Evolutionary conservation across 2,329 filamentous ascomycete species (phyloP).

Genomic region (Penicillium sp.): DNA sequence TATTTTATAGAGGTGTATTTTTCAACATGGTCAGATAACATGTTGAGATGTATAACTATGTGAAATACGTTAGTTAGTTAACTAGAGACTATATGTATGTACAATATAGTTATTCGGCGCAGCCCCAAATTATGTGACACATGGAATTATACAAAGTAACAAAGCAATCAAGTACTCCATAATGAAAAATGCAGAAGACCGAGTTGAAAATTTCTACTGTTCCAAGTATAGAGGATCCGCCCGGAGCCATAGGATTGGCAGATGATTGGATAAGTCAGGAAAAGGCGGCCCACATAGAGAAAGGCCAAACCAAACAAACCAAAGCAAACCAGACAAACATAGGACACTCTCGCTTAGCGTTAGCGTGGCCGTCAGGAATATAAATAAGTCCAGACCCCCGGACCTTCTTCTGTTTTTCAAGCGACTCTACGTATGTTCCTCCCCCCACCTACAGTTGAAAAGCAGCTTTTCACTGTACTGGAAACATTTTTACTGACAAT

Average conservation of each 20-base stretch:
- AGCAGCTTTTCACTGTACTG: slow-evolving; percentile 11
- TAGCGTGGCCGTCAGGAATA: slow-evolving; percentile 24
- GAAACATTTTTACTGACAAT: slow-evolving; percentile 22
- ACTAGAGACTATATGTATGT: no score
- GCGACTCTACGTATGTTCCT: slow-evolving; percentile 45
- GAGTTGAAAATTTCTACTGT: not conserved
- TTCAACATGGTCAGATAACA: no score
- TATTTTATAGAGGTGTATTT: no score
- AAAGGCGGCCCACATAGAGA: not conserved
- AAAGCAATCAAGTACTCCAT: no score
- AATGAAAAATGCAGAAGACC: not conserved
- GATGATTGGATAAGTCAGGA: not conserved
- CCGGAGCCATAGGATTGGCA: not conserved
- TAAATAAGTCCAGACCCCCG: slow-evolving; percentile 28
- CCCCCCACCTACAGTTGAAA: slow-evolving; percentile 26
- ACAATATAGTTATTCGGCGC: no score
- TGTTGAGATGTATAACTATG: no score
- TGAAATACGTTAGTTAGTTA: no score
- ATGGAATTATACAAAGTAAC: not conserved
- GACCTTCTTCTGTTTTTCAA: slow-evolving; percentile 36
- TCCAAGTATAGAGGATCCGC: not conserved
- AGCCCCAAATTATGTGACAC: not conserved
- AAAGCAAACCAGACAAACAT: slow-evolving; percentile 22
- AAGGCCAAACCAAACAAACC: not conserved
- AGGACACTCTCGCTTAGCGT: slow-evolving; percentile 27